A percentile compares a stretch with the other conserved stretches of the same genome.
phyloP scores from a whole-genome alignment of 169 alveolate genomes.

The Plasmodium inui region DNA sequence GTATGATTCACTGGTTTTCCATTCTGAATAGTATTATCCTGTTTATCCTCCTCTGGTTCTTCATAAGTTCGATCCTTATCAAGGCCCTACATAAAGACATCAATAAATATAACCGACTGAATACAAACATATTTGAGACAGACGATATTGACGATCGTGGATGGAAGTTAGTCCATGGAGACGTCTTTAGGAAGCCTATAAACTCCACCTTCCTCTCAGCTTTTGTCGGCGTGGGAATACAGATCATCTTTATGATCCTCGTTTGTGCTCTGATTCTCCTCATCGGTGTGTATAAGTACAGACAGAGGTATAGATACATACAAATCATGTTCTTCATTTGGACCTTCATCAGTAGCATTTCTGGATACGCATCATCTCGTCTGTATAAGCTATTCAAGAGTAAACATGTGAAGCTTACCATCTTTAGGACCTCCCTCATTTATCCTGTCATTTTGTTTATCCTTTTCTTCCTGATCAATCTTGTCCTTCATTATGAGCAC shows the following conservation, averaged over 20 bases:
- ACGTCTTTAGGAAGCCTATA: conserved; percentile 92
- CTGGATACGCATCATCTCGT: conserved; percentile 89
- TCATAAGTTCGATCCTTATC: conserved; percentile 88
- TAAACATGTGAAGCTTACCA: conserved; percentile 14
- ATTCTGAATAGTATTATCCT: conserved; percentile 88
- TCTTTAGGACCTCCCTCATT: conserved; percentile 19
- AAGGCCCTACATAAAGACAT: conserved; percentile 90
- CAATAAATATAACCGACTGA: conserved; percentile 86
- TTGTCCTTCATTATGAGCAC: conserved; percentile 57
- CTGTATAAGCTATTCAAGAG: conserved; percentile 84
- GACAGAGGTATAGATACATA: conserved; percentile 66
- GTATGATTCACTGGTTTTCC: conserved; percentile 91
- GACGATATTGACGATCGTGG: conserved; percentile 90
- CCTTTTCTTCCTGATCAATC: conserved; percentile 19
- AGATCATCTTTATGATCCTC: conserved; percentile 80
- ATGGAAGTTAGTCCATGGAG: conserved; percentile 93
- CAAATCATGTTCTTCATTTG: conserved; percentile 90
- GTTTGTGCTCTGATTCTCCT: conserved; percentile 86
- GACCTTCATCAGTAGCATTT: conserved; percentile 89
- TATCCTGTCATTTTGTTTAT: conserved; percentile 33
- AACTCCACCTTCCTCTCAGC: conserved; percentile 86
- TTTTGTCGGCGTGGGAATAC: conserved; percentile 91
- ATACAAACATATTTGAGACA: conserved; percentile 78
- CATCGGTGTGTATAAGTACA: conserved; percentile 76
- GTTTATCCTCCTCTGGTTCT: conserved; percentile 82